These are phyloP conservation scores for Stenocarpella maydis DNA, from an alignment of 2,329 filamentous ascomycete genomes.

Conservation along the genomic window DNA sequence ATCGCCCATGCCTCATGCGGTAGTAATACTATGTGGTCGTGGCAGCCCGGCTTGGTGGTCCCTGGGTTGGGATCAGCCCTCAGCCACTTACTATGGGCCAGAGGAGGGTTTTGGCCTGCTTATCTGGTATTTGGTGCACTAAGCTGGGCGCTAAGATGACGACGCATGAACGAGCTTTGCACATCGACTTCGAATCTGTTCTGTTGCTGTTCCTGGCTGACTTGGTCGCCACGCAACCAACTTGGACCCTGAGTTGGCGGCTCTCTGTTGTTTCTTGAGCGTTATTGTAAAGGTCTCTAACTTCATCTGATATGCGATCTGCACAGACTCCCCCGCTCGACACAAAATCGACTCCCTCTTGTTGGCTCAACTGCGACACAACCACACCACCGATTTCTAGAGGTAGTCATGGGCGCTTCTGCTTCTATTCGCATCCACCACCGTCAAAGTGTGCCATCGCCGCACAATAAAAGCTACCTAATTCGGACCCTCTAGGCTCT, in stretches of 20 bases:
- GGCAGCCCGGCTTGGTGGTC: conserved; percentile 1
- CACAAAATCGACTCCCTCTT: conserved; percentile 2
- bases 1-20: conserved; percentile 8
- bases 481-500: conserved; percentile 36
- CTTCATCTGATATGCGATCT: conserved; percentile 12
- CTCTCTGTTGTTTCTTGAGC: not conserved
- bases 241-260: conserved; percentile 10
- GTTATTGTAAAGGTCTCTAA: conserved; percentile 11
- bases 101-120: too few species aligned
- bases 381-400: not conserved
- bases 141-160: conserved; percentile 14
- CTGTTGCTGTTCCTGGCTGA: conserved; percentile 8
- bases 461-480: not conserved
- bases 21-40: not conserved
- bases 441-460: not conserved
- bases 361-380: not conserved
- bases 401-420: not conserved
- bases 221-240: not conserved
- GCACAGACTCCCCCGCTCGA: not conserved
- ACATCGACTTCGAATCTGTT: conserved; percentile 5
- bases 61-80: conserved; percentile 11
- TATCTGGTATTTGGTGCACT: conserved; percentile 22
- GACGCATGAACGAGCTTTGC: conserved; percentile 25
- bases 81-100: too few species aligned
- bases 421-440: not conserved